phyloP scores from a whole-genome alignment of 768 basidiomycete species.

The Leucocoprinus birnbaumii region DNA sequence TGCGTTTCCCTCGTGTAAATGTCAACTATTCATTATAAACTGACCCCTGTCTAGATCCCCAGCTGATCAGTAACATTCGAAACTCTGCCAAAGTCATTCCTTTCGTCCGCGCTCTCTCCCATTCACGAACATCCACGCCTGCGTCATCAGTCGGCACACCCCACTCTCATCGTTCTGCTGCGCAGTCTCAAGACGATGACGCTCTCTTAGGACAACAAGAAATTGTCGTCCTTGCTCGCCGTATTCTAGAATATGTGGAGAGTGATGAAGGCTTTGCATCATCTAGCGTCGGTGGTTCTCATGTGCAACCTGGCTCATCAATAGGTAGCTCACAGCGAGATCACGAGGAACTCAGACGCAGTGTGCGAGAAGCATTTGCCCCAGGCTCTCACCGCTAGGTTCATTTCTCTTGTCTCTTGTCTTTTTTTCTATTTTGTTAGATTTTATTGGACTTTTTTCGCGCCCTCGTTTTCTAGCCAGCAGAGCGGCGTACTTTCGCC shows the following conservation, averaged over 20 bases:
- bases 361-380: slow-evolving; percentile 81
- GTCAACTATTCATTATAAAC: neutral
- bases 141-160: slow-evolving; percentile 76
- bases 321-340: slow-evolving; percentile 61
- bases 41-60: slow-evolving; percentile 56
- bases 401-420: slow-evolving; percentile 12
- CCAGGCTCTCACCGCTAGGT: slow-evolving; percentile 54
- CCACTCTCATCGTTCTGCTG: slow-evolving; percentile 64
- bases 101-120: slow-evolving; percentile 81
- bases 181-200: slow-evolving; percentile 59
- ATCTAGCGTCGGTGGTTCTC: slow-evolving; percentile 61
- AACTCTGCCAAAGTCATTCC: slow-evolving; percentile 77
- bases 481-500: slow-evolving; percentile 13
- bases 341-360: slow-evolving; percentile 79
- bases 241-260: slow-evolving; percentile 87
- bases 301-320: slow-evolving; percentile 68
- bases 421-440: slow-evolving; percentile 12
- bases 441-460: slow-evolving; percentile 16
- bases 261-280: slow-evolving; percentile 62
- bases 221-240: slow-evolving; percentile 79
- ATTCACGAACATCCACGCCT: slow-evolving; percentile 65
- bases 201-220: slow-evolving; percentile 88
- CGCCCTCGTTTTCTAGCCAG: slow-evolving; percentile 8
- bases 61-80: slow-evolving; percentile 88
- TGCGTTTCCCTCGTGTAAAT: slow-evolving; percentile 24